Evolutionary conservation across 108 stramenopile species (phyloP).

Genomic region (Mediolabrus comicus): DNA sequence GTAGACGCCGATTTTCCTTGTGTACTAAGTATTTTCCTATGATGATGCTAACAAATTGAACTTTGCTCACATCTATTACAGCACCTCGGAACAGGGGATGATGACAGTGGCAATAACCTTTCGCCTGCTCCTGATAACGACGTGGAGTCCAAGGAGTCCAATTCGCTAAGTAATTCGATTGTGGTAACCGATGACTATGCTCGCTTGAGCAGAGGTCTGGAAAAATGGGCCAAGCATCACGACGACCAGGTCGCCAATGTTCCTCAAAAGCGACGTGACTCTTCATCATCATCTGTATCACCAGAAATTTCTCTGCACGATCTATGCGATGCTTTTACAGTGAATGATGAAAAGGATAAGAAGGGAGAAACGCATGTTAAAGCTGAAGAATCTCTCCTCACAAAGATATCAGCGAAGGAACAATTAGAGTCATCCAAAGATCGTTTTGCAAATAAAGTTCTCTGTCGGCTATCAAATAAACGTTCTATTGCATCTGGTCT

Average conservation of each 20-base stretch:
- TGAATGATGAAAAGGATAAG: conserved; percentile 21
- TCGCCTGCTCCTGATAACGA: background rate
- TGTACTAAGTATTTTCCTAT: no score
- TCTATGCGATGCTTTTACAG: conserved; percentile 15
- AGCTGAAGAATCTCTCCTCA: background rate
- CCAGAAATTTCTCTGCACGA: conserved; percentile 42
- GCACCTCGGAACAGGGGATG: conserved; percentile 17
- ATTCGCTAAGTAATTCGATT: conserved; percentile 20
- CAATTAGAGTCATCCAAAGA: conserved; percentile 60
- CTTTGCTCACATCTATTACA: background rate
- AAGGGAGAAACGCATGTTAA: conserved; percentile 4
- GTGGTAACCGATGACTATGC: conserved; percentile 56
- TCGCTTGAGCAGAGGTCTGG: conserved; percentile 57
- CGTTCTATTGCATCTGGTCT: conserved; percentile 80
- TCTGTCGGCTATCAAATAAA: conserved; percentile 73
- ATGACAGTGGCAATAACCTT: conserved; percentile 7
- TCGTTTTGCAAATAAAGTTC: conserved; percentile 79
- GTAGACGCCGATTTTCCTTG: no score
- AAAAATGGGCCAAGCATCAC: conserved; percentile 64
- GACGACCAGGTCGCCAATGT: conserved; percentile 23
- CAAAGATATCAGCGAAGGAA: conserved; percentile 5
- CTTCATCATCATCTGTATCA: conserved; percentile 27
- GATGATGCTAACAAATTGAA: no score
- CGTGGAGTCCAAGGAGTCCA: background rate
- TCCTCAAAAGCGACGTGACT: conserved; percentile 20